Conservation (phyloP, 2,329 filamentous ascomycete species). For the Davidsoniella virescens region DNA sequence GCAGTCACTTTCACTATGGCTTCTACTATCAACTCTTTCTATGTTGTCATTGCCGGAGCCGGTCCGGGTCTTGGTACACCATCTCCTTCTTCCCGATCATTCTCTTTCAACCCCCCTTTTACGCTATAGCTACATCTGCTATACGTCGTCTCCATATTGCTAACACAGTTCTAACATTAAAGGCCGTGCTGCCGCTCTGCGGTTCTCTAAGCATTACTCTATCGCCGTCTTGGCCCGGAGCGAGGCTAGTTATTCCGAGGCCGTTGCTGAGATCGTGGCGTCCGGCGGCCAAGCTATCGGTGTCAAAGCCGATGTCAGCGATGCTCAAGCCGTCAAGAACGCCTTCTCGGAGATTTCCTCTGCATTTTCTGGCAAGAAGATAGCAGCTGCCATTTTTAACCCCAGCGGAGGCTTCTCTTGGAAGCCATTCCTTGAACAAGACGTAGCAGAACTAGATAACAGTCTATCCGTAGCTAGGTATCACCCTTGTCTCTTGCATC, state of each 20-base stretch:
- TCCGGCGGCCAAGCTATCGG: conserved; percentile 55
- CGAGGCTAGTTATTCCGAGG: conserved; percentile 45
- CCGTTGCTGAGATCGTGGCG: conserved; percentile 52
- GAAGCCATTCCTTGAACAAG: conserved; percentile 44
- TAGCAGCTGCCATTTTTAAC: conserved; percentile 57
- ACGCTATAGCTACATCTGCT: neutral
- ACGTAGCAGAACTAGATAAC: conserved; percentile 30
- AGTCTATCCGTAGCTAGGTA: conserved; percentile 21
- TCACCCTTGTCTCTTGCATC: too few species aligned
- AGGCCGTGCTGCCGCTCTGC: conserved; percentile 28
- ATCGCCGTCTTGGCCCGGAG: conserved; percentile 60
- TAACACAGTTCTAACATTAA: conserved; percentile 21
- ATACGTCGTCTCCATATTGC: neutral
- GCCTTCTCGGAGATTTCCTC: conserved; percentile 48
- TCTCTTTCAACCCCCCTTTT: neutral
- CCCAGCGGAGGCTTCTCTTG: conserved; percentile 35
- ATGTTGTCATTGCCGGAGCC: conserved; percentile 54
- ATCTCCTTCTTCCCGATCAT: neutral
- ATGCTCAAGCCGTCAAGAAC: conserved; percentile 29
- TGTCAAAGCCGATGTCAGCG: conserved; percentile 36
- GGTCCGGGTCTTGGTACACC: conserved; percentile 46
- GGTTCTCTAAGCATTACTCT: conserved; percentile 49
- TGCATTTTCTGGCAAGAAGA: conserved; percentile 36
- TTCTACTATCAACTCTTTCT: conserved; percentile 23
- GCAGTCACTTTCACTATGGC: neutral